These are phyloP conservation scores for Dorcoceras hygrometricum DNA, from an alignment of 257 asterid species.

Conservation along the genomic window DNA sequence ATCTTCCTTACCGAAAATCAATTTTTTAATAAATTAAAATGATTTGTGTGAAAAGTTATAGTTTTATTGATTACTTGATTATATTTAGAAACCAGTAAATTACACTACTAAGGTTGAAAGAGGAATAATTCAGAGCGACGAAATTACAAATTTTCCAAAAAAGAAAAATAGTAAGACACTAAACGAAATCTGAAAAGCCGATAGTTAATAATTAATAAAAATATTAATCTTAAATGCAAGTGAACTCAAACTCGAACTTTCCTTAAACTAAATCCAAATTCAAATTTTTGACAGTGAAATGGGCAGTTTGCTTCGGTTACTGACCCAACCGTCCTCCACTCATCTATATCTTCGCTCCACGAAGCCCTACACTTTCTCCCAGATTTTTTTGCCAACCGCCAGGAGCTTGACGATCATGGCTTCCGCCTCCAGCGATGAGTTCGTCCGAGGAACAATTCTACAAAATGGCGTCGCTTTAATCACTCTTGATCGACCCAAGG, in stretches of 20 bases:
- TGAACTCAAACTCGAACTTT: not conserved
- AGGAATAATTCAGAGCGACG: too few relatives aligned
- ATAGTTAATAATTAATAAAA: too few relatives aligned
- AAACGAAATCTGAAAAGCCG: too few relatives aligned
- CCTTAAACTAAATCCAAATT: not conserved
- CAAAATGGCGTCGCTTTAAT: constrained; percentile 79
- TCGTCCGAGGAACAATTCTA: constrained; percentile 69
- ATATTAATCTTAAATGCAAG: too few relatives aligned
- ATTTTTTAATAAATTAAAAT: too few relatives aligned
- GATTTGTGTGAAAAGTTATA: too few relatives aligned
- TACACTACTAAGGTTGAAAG: too few relatives aligned
- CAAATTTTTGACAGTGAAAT: not conserved
- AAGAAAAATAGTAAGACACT: too few relatives aligned
- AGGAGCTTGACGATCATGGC: constrained; percentile 59
- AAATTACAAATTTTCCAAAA: too few relatives aligned
- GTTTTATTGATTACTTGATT: too few relatives aligned
- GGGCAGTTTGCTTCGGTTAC: constrained; percentile 29
- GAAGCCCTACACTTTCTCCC: constrained; percentile 28
- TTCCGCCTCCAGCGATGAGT: constrained; percentile 51
- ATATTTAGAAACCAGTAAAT: too few relatives aligned
- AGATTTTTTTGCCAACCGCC: not conserved
- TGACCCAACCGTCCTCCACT: constrained; percentile 21
- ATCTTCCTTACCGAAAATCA: too few relatives aligned
- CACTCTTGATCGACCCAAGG: constrained; percentile 96
- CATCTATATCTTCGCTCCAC: constrained; percentile 24